Evolutionary conservation across 139 green algal genomes (phyloP), one percentile per base, ranked within the genome.

Genomic region (Tetratostichococcus sp.): DNA sequence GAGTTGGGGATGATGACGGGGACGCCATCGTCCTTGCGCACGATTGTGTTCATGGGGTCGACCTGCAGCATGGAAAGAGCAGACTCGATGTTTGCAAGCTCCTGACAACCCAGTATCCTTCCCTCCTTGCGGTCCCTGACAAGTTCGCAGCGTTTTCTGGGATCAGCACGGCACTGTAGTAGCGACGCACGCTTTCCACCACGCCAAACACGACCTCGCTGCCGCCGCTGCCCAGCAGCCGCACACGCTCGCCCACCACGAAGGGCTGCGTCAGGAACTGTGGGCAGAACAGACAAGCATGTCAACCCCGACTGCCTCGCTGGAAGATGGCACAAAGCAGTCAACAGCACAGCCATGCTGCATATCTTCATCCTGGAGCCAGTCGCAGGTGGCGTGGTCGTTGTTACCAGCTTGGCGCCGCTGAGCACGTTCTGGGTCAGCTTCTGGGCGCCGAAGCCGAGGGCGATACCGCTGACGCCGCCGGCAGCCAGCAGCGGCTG

Each of bases 221-320:
- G 19, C 50, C 50, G 50, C 50, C 50, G 50, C 50, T 62, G 19
- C 50, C 50, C 50, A 62, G 50, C 50, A 90, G 77, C 77, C 86
- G 77, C 28, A 90, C 69, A 1, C 78, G 66, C 28, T 90, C 85
- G 1, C 83, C 85, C 30, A 79, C 76, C 4, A 89, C 71, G 69
- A 88, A 88, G 1, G 79, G 79, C 34, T 73, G 65, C 0, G 84
- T 82, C 35, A 81, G 74, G 66, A 83, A 87, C 80, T 80, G 62
- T 39, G 43, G 23, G 17, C 21, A 32, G 23, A 71, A 50, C 8
- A 50, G 8, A 50, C 8, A 22, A 50, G 39, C 39, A 50, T 22
- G 8, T 14, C 39, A 14, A 50, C 39, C 14, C 39, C 39, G 8
- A 50, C 8, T 50, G 14, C 39, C 8, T 50, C 39, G 39, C 39